Conservation (phyloP, 768 basidiomycete species). For the Candolleomyces efflorescens region DNA sequence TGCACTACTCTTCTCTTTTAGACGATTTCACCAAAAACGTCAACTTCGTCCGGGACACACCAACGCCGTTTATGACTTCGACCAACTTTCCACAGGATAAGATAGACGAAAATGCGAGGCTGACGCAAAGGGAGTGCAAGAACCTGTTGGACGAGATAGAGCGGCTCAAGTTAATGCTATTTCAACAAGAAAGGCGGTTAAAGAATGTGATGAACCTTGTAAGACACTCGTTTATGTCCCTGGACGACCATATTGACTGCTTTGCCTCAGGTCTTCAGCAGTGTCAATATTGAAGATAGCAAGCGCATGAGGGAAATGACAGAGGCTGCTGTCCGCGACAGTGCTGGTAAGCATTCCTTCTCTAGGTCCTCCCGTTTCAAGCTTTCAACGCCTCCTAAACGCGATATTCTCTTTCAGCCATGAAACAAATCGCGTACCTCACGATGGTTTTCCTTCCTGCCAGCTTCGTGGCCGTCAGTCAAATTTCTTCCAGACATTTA, state of each 20-base stretch:
- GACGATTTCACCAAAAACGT: slow-evolving; percentile 52
- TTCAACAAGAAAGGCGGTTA: slow-evolving; percentile 45
- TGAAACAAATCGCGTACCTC: slow-evolving; percentile 53
- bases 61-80: slow-evolving; percentile 45
- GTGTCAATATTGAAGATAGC: slow-evolving; percentile 55
- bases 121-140: slow-evolving; percentile 44
- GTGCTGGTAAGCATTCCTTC: slow-evolving; percentile 31
- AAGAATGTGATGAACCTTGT: slow-evolving; percentile 53
- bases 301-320: slow-evolving; percentile 49
- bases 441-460: slow-evolving; percentile 62
- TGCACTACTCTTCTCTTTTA: slow-evolving; percentile 54
- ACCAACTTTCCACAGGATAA: too few relatives aligned
- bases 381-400: neutral
- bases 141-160: slow-evolving; percentile 49
- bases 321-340: slow-evolving; percentile 45
- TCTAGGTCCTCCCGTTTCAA: neutral
- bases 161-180: slow-evolving; percentile 34
- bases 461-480: slow-evolving; percentile 40
- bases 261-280: slow-evolving; percentile 47
- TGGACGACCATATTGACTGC: neutral
- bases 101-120: slow-evolving; percentile 20
- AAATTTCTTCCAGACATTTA: neutral
- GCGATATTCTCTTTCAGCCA: slow-evolving; percentile 23
- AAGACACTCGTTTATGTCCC: slow-evolving; percentile 6
- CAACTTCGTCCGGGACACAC: slow-evolving; percentile 41